These are phyloP conservation scores for Ensete ventricosum DNA, from an alignment of 176 grass and related monocot genomes.

Conservation along the genomic window DNA sequence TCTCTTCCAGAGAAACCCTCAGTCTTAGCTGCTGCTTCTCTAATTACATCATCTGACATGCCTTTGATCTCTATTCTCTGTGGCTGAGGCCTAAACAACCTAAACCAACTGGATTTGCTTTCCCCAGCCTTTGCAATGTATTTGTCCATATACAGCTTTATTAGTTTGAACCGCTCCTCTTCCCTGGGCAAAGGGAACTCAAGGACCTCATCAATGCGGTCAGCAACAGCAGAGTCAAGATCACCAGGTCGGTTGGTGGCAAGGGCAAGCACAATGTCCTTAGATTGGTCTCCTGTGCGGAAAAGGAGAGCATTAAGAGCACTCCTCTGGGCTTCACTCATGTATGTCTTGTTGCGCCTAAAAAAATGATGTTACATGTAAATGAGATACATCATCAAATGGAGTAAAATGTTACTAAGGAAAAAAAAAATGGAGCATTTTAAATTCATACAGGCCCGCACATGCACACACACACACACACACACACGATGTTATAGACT, in stretches of 20 bases:
- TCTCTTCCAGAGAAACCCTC: slow-evolving; percentile 96
- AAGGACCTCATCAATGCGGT: slow-evolving; percentile 92
- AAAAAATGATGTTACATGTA: too few relatives aligned
- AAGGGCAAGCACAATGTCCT: slow-evolving; percentile 88
- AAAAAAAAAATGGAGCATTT: background rate
- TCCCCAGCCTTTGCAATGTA: slow-evolving; percentile 69
- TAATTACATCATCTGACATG: slow-evolving; percentile 62
- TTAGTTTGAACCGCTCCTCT: slow-evolving; percentile 72
- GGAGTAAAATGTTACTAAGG: too few relatives aligned
- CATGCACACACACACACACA: too few relatives aligned
- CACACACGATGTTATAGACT: too few relatives aligned
- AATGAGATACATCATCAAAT: too few relatives aligned
- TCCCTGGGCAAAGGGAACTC: slow-evolving; percentile 91
- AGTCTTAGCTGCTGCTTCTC: slow-evolving; percentile 70
- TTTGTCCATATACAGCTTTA: slow-evolving; percentile 87
- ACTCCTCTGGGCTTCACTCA: slow-evolving; percentile 99
- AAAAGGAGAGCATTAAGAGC: slow-evolving; percentile 96
- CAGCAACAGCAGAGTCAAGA: slow-evolving; percentile 77
- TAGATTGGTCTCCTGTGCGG: slow-evolving; percentile 90
- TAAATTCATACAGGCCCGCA: too few relatives aligned
- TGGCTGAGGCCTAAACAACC: slow-evolving; percentile 48
- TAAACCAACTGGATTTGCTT: slow-evolving; percentile 41
- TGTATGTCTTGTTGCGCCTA: slow-evolving; percentile 94
- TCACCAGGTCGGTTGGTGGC: slow-evolving; percentile 95
- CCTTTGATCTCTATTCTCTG: slow-evolving; percentile 82